phyloP scores from a whole-genome alignment of 805 yeast genomes.

The Cephaloascus albidus region DNA sequence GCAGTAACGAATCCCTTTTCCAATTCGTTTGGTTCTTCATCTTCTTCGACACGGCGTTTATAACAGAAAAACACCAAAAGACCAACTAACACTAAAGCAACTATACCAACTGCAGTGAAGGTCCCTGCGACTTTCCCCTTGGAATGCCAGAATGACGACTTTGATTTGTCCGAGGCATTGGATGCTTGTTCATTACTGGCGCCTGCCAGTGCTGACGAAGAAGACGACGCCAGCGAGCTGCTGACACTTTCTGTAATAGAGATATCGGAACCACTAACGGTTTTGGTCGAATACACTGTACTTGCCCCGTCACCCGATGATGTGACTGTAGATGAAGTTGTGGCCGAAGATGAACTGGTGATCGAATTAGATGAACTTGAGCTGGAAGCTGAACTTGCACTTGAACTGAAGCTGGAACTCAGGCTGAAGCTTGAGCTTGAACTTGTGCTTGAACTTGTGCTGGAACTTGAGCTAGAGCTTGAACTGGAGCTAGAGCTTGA shows the following conservation, averaged over 20 bases:
- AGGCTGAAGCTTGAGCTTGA: conserved; percentile 6
- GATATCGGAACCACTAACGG: conserved; percentile 8
- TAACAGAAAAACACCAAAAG: conserved; percentile 33
- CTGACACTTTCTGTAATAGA: conserved; percentile 10
- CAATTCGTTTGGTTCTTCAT: conserved; percentile 3
- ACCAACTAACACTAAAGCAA: conserved; percentile 33
- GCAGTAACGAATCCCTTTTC: background rate
- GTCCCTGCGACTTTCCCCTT: conserved; percentile 83
- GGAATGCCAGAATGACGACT: conserved; percentile 47
- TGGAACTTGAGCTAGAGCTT: conserved; percentile 9
- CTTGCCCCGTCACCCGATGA: conserved; percentile 3
- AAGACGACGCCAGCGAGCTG: conserved; percentile 2
- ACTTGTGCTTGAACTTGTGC: background rate
- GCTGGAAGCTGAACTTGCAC: conserved; percentile 5
- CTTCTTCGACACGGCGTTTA: conserved; percentile 10
- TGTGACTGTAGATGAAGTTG: conserved; percentile 4
- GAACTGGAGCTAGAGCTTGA: conserved; percentile 9
- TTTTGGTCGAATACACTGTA: conserved; percentile 8
- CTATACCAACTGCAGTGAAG: conserved; percentile 70
- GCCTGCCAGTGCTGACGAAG: background rate
- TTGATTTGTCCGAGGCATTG: conserved; percentile 3
- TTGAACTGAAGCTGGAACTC: conserved; percentile 10
- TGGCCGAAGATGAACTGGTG: conserved; percentile 7
- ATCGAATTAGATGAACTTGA: conserved; percentile 3
- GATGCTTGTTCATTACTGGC: conserved; percentile 1